Evolutionary conservation across 495 filamentous ascomycete genomes (phyloP), one percentile per base, ranked within the genome.

Genomic region (Penicillium flavigenum): DNA sequence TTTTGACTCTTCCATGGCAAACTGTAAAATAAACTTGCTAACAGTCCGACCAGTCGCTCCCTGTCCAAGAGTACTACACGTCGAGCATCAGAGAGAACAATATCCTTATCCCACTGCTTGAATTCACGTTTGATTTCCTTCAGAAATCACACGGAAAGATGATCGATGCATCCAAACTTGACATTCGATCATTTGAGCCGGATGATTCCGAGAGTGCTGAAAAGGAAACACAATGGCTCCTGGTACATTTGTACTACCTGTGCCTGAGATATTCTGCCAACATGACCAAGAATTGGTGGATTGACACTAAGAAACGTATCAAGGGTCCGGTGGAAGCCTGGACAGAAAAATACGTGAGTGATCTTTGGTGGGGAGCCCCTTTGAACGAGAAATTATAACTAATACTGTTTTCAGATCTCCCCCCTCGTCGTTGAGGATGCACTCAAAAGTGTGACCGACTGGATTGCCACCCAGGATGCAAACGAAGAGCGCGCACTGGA

Each of bases 281-380:
- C n/a, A 78, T 90, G 24, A 87, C 88, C 53, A 96, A 91, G 71
- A 71, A 76, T n/a, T 98, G 94, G 92, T 94, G 88, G 78, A 81
- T 96, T 5, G 86, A 89, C 55, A 77, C 81, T 47, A 84, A 83
- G 53, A 87, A 86, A 49, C 90, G 92, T 32, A 90, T 87, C 29
- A 87, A 86, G 56, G 81, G 85, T 22, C 83, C 88, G 0, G 83
- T 96, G 4, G 86, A 93, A 65, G 61, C 72, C 0, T 97, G 91
- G 88, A 92, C 92, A 31, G 81, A 88, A 56, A 92, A 86, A 76
- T 86, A 84, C 67, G 79, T 83, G 62, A 71, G 77, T 62, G 9
- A n/a, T 16, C 12, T 3, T 17, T n/a, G 19, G 19, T 11, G 7
- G 9, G 11, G 29, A 16, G 0, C 22, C 31, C 8, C 22, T 19